Percentiles rank a stretch among this genome's conserved stretches.
phyloP scores from a whole-genome alignment of 177 flowering plant species.

The Vitis hybrid region DNA sequence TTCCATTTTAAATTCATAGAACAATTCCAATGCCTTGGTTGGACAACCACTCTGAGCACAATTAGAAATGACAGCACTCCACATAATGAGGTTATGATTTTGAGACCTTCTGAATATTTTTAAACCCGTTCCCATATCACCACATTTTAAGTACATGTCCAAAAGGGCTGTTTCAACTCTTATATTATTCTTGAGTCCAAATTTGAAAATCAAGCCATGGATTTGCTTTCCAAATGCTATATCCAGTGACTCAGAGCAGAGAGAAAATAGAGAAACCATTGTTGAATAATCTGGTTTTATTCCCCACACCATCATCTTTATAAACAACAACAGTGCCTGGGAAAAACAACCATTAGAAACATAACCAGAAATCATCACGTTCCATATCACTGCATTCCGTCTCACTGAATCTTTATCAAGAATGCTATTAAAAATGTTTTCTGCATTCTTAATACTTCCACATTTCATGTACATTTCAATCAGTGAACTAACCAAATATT shows the following conservation, averaged over 20 bases:
- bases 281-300: slow-evolving; percentile 35
- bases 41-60: slow-evolving; percentile 29
- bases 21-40: slow-evolving; percentile 30
- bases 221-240: slow-evolving; percentile 32
- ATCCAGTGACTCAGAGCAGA: slow-evolving; percentile 32
- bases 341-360: slow-evolving; percentile 26
- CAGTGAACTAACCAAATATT: slow-evolving; percentile 33
- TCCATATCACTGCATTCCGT: slow-evolving; percentile 39
- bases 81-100: slow-evolving; percentile 34
- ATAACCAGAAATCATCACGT: slow-evolving; percentile 47
- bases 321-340: slow-evolving; percentile 29
- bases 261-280: slow-evolving; percentile 27
- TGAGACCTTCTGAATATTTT: slow-evolving; percentile 26
- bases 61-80: slow-evolving; percentile 39
- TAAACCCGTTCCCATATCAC: slow-evolving; percentile 30
- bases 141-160: slow-evolving; percentile 47
- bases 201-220: slow-evolving; percentile 24
- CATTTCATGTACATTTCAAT: slow-evolving; percentile 60
- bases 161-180: slow-evolving; percentile 41
- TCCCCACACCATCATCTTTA: slow-evolving; percentile 28
- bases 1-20: slow-evolving; percentile 16
- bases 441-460: slow-evolving; percentile 25
- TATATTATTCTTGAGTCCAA: slow-evolving; percentile 26
- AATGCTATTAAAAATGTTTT: slow-evolving; percentile 25
- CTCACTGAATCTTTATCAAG: slow-evolving; percentile 9